Base-by-base conservation (phyloP, 768 basidiomycete genomes). In the Pleurotus cornucopiae region DNA sequence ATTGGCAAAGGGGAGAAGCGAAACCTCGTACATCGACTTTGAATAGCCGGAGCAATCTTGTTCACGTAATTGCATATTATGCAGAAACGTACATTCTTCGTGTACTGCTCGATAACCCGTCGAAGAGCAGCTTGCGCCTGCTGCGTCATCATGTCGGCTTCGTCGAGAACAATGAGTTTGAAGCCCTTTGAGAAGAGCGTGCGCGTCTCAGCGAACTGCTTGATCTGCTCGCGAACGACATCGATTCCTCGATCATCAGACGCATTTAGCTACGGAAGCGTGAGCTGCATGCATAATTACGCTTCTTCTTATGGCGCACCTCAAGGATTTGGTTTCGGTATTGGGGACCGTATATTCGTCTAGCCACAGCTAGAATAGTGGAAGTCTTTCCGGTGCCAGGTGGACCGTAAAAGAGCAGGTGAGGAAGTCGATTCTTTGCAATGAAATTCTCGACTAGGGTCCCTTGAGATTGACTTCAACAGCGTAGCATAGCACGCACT, bases 81-180 rank as follows among this genome's bases (percentile, higher is more conserved):
- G 73, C 97, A 99, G 71, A 99, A 99, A 39, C 97, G 87, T 62
- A 98, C 97, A 65, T 98, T 98, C 73, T 89, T 93, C 16, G 97
- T 99, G 71, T 97, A 98, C 61, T 97, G 95, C 71, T 99, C 97
- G 62, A 99, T 98, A 37, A 98, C 89, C 64, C 97, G 89, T 25
- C 97, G 89, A 26, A 99, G 82, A 21, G 97, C 97, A 2, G 95
- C 91, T 67, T 99, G 97, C 1, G 97, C 97, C 55, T 91, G 89
- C 60, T 94, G 88, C 0, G 97, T 99, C 97, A 99, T 99, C 96
- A 97, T 97, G 77, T 99, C 97, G n/a, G 97, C 97, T 71, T 99
- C 97, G 63, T 99, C 97, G 34, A 99, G 84, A 59, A 99, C 86
- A 70, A 99, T 96, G 67, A 99, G 86, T 66, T 98, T 99, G 82